Base-by-base conservation (phyloP, 345 rosid species). In the Anacardium occidentale region DNA sequence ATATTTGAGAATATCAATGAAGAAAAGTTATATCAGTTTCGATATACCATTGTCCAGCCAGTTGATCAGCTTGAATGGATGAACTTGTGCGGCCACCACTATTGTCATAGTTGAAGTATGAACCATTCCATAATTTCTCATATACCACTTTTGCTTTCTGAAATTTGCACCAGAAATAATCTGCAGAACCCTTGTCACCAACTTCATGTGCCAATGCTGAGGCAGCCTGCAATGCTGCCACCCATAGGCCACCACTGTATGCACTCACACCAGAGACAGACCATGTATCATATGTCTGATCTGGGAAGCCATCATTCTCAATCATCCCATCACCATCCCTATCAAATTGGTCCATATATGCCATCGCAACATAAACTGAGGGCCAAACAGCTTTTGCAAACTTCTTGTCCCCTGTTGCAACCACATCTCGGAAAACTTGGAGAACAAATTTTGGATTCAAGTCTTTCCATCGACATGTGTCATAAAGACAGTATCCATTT, bases 201-300 rank as follows among this genome's bases (percentile, higher is more conserved):
- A 92, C 87, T 76, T 73, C 82, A 3, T 74, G 71, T 18, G 98
- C 98, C 87, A 94, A 57, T 53, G 98, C 96, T 4, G 98, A 88
- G 64, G 98, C 88, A 77, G 98, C 98, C 81, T 94, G 98, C 70
- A 94, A 74, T 24, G 98, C 97, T 15, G 98, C 98, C 20, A 88
- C 85, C 98, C 98, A 94, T 66, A 94, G 79, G 51, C 98, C 98
- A 44, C 98, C 98, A 77, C 89, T 74, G 44, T 92, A 94, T 15
- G 98, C 96, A 69, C 97, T 94, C 56, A 92, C 84, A 26, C 98
- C 98, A 61, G 88, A 81, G 12, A 88, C 96, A 5, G 96, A 89
- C 98, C 98, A 92, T n/a, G 91, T 87, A 74, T 94, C 98, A 53
- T 94, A 94, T 65, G 98, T 94, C 82, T 90, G 98, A 78, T 94